These are phyloP conservation scores for Neofusicoccum cordaticola DNA, from an alignment of 2,329 filamentous ascomycete species.

Conservation along the genomic window DNA sequence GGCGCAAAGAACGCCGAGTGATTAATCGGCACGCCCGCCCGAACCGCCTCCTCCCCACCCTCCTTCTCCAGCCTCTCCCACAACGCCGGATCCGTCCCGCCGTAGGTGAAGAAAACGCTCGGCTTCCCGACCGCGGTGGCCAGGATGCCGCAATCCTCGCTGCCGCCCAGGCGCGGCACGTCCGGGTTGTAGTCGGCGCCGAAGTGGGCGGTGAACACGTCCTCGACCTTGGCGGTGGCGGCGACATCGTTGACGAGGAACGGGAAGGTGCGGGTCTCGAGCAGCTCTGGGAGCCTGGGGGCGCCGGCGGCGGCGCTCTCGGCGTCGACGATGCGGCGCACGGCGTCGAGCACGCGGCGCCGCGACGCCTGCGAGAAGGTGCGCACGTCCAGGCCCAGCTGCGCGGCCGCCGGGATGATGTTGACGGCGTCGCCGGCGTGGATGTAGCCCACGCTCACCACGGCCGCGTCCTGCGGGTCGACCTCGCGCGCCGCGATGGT, in stretches of 20 bases:
- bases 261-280: conserved; percentile 44
- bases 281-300: conserved; percentile 43
- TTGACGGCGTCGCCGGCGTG: conserved; percentile 61
- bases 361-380: conserved; percentile 47
- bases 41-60: conserved; percentile 40
- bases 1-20: conserved; percentile 61
- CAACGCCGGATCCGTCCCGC: conserved; percentile 49
- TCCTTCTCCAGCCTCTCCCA: conserved; percentile 48
- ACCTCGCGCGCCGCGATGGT: conserved; percentile 57
- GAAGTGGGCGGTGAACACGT: conserved; percentile 49
- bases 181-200: conserved; percentile 36
- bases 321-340: conserved; percentile 54
- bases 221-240: conserved; percentile 43
- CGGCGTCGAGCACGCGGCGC: conserved; percentile 45
- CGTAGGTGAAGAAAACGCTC: conserved; percentile 56
- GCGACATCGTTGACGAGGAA: conserved; percentile 52
- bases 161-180: conserved; percentile 44
- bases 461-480: conserved; percentile 53
- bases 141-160: conserved; percentile 60
- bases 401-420: conserved; percentile 56
- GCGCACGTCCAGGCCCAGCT: conserved; percentile 56
- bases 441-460: conserved; percentile 59
- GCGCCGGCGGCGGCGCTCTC: conserved; percentile 53
- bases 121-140: conserved; percentile 51
- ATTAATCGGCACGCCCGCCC: conserved; percentile 55